These are phyloP conservation scores for Carpinus viminea DNA, from an alignment of 306 rosid species.

Conservation along the genomic window DNA sequence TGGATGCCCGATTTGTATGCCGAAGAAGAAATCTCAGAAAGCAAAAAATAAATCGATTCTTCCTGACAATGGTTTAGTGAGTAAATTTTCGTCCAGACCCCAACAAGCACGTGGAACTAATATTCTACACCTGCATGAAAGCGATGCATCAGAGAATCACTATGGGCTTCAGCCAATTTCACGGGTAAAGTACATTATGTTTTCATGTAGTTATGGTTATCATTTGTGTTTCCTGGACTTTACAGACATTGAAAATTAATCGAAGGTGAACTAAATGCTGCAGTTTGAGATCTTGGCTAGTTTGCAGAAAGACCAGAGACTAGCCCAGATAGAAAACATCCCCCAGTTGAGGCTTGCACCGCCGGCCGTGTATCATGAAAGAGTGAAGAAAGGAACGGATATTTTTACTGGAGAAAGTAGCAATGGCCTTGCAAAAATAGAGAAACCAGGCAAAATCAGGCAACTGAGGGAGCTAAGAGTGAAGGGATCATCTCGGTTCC, in stretches of 20 bases:
- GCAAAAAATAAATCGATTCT: constrained; percentile 61
- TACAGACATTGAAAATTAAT: constrained; percentile 21
- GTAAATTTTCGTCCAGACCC: constrained; percentile 48
- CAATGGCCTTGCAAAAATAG: constrained; percentile 37
- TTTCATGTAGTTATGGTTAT: constrained; percentile 11
- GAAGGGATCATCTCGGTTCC: constrained; percentile 75
- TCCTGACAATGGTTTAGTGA: constrained; percentile 59
- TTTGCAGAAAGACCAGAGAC: constrained; percentile 66
- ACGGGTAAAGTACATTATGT: constrained; percentile 49
- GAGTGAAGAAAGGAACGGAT: constrained; percentile 63
- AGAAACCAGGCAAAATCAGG: constrained; percentile 56
- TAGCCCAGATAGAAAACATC: constrained; percentile 77
- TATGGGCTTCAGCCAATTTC: constrained; percentile 72
- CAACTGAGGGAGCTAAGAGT: constrained; percentile 68
- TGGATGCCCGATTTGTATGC: constrained; percentile 94
- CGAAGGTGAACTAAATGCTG: constrained; percentile 37
- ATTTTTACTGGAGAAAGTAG: constrained; percentile 68
- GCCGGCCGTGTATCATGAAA: constrained; percentile 90
- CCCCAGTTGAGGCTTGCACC: constrained; percentile 91
- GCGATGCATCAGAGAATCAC: constrained; percentile 51
- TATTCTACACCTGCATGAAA: constrained; percentile 54
- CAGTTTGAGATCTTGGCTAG: constrained; percentile 91
- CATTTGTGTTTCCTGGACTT: constrained; percentile 13
- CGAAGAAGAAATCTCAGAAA: constrained; percentile 61
- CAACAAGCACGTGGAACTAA: constrained; percentile 54